Evolutionary conservation across 768 basidiomycete species (phyloP), one percentile per base, ranked within the genome.

Genomic region (Agrocybe praecox): DNA sequence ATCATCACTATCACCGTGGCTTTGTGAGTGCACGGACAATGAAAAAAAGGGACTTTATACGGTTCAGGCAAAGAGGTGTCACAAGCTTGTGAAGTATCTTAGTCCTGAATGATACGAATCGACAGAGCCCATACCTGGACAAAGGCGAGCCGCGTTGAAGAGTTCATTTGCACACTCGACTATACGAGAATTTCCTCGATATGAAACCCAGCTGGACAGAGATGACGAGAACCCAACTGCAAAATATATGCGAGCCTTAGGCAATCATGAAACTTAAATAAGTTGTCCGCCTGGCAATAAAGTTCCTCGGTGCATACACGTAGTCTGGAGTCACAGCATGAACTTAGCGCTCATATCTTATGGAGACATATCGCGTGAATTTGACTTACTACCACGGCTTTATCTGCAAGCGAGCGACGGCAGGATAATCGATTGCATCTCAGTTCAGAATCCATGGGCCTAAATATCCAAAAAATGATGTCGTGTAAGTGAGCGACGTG

Each of bases 101-200:
- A 33, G 17, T 19, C 34, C 18, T 32, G 2, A 19, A 33, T 26
- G 14, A 47, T 40, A 24, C 5, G 12, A 17, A 10, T 23, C 5
- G 17, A 23, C 17, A 21, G 18, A 34, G 36, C 26, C 22, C 44
- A 6, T 67, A 85, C 90, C 92, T 63, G 92, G 92, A 67, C 92
- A 94, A 32, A 92, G 77, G 43, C 90, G 83, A 10, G 90, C 81
- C 7, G 84, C 76, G 59, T 84, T 89, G 72, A 94, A 94, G 24
- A 92, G 69, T 66, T 92, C 89, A 65, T 91, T 92, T 22, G 92
- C 92, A 67, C 92, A 94, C 23, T 89, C 87, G 53, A 92, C 92
- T 92, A 56, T 26, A 29, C 47, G 48, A 47, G 7, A 46, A 12
- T 21, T 26, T 14, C 34, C 18, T 32, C 42, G n/a, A n/a, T 15